phyloP scores from a whole-genome alignment of 495 filamentous ascomycete species.

The Neurospora discreta region DNA sequence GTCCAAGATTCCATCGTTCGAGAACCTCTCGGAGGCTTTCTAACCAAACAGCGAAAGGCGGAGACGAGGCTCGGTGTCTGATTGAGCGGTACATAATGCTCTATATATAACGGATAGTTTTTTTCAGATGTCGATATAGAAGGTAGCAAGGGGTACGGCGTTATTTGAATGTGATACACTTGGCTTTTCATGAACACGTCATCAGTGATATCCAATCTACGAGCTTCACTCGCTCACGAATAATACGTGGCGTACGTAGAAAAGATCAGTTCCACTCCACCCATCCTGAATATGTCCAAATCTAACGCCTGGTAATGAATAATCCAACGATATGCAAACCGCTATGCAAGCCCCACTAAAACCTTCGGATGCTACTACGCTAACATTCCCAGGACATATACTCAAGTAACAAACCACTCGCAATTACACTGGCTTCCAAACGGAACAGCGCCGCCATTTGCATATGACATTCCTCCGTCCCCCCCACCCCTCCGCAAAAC shows the following conservation, averaged over 20 bases:
- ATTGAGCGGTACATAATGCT: not conserved
- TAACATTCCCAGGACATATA: not conserved
- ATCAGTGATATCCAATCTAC: not conserved
- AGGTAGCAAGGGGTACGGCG: not conserved
- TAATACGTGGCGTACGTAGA: not conserved
- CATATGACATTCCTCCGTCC: not conserved
- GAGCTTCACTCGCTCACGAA: not conserved
- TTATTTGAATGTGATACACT: not conserved
- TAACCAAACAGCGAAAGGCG: conserved; percentile 18
- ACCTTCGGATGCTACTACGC: not conserved
- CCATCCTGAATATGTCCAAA: not conserved
- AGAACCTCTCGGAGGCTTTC: conserved; percentile 56
- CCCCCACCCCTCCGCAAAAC: not conserved
- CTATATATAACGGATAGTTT: not conserved
- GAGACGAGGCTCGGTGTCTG: not conserved
- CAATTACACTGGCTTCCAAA: conserved; percentile 19
- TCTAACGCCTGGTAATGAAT: not conserved
- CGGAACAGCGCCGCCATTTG: not conserved
- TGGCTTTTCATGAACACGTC: not conserved
- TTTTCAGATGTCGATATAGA: not conserved
- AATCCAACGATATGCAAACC: not conserved
- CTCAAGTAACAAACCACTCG: conserved; percentile 19
- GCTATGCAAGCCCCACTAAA: not conserved
- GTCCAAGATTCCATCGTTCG: conserved; percentile 58
- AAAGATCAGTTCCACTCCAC: not conserved